phyloP scores from a whole-genome alignment of 306 rosid genomes.

The Ormosia emarginata region DNA sequence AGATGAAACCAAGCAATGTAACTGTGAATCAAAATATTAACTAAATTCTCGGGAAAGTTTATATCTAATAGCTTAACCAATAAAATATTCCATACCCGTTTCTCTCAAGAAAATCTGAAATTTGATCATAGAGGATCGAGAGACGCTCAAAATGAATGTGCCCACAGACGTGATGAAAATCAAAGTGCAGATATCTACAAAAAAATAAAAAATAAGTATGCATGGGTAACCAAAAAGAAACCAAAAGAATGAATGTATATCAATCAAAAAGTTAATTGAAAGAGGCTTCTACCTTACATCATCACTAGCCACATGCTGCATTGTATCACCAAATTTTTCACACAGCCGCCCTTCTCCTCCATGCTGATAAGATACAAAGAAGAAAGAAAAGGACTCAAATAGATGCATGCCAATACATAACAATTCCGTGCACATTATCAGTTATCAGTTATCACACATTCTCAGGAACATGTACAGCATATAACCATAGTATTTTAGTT shows the following conservation, averaged over 20 bases:
- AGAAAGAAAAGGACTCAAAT: constrained; percentile 32
- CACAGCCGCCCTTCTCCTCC: constrained; percentile 94
- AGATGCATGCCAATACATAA: constrained; percentile 3
- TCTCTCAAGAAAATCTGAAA: constrained; percentile 81
- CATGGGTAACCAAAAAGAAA: constrained; percentile 17
- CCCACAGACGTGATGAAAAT: constrained; percentile 92
- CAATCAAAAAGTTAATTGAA: constrained; percentile 23
- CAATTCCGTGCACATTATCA: background rate
- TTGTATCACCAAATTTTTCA: constrained; percentile 64
- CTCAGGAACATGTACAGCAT: background rate
- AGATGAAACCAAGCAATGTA: constrained; percentile 10
- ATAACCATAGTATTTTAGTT: background rate
- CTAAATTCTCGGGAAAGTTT: constrained; percentile 1
- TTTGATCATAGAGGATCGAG: constrained; percentile 83
- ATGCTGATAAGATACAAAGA: constrained; percentile 53
- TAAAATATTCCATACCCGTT: constrained; percentile 64
- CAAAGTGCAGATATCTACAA: constrained; percentile 92
- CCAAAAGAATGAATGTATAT: background rate
- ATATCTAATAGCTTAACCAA: constrained; percentile 8
- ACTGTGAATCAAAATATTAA: constrained; percentile 12
- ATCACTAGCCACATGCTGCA: constrained; percentile 63
- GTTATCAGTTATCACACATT: background rate
- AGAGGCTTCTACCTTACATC: constrained; percentile 81
- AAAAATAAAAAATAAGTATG: background rate
- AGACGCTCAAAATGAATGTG: constrained; percentile 95